Evolutionary conservation across 1,284 basidiomycete species (phyloP), one percentile per base, ranked within the genome.

Genomic region (Cryptococcus wingfieldii): DNA sequence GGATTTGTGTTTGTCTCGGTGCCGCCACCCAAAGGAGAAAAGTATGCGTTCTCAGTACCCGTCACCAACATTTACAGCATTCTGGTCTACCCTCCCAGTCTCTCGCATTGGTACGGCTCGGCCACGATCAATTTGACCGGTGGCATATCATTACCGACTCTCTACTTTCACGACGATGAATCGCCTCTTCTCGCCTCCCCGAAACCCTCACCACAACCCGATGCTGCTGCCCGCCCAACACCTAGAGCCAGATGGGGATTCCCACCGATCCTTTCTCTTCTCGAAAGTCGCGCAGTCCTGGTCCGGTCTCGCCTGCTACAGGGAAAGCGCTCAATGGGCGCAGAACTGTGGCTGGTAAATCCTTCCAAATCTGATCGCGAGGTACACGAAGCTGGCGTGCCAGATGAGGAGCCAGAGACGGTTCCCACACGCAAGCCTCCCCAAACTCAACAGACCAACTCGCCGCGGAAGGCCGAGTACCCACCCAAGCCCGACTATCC

Each of bases 91-190:
- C 86, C 89, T 0, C 75, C 76, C 10, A 76, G 72, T 51, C 59
- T 77, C 28, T 66, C 68, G 4, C 70, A 75, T 48, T 77, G 76
- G 76, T 75, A 77, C 47, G 76, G 76, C 18, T 75, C 73, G 7
- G 71, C 71, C 7, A 76, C 75, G 0, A 67, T 77, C 63, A 77
- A 77, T 70, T 76, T 97, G 41, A 87, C 87, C 53, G 94, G 88
- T 60, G 92, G 93, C 13, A 83, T 90, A 41, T 92, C 91, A 0
- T 81, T 97, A 0, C 91, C 92, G 0, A 92, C 89, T 0, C 82
- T 98, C 4, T 86, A 92, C 75, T 98, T 98, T 74, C 95, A 98
- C 72, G 95, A 98, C 69, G 94, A 98, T 63, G 93, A 96, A 73
- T 92, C 90, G 0, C 83, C 63, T 7, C 63, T 67, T 3, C 60